phyloP scores from a whole-genome alignment of 2,329 filamentous ascomycete genomes.

The Meredithiella fracta region DNA sequence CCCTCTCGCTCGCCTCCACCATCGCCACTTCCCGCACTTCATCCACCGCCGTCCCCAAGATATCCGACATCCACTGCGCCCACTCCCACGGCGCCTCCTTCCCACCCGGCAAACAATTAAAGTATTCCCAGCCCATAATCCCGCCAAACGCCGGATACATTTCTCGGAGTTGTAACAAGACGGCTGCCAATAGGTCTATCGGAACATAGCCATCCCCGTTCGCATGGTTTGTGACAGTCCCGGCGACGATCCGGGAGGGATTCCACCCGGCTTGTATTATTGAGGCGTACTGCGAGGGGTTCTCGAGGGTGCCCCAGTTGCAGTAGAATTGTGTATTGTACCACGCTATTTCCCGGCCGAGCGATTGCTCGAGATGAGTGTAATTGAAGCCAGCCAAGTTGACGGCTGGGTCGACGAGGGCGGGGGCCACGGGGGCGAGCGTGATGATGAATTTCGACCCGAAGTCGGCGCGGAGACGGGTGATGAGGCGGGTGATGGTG shows the following conservation, averaged over 20 bases:
- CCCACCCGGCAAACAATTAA: slow-evolving; percentile 58
- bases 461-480: slow-evolving; percentile 52
- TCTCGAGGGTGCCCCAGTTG: slow-evolving; percentile 52
- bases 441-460: slow-evolving; percentile 58
- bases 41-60: slow-evolving; percentile 17
- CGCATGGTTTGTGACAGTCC: slow-evolving; percentile 60
- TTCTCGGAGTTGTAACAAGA: slow-evolving; percentile 26
- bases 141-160: slow-evolving; percentile 59
- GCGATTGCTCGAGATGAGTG: slow-evolving; percentile 50
- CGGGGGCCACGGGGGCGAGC: slow-evolving; percentile 65
- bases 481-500: slow-evolving; percentile 50
- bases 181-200: slow-evolving; percentile 30
- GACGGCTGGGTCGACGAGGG: slow-evolving; percentile 34
- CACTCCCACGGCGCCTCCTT: slow-evolving; percentile 54
- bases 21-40: slow-evolving; percentile 13
- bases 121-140: slow-evolving; percentile 93
- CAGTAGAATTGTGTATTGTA: slow-evolving; percentile 93
- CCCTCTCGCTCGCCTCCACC: slow-evolving; percentile 14
- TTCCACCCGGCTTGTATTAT: slow-evolving; percentile 50
- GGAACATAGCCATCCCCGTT: slow-evolving; percentile 47
- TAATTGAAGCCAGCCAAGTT: slow-evolving; percentile 77
- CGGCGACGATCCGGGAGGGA: slow-evolving; percentile 58
- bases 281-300: slow-evolving; percentile 31
- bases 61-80: slow-evolving; percentile 49
- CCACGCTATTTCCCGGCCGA: slow-evolving; percentile 54